phyloP scores from a whole-genome alignment of 176 grass and related monocot genomes.

The Eremochloa ophiuroides region DNA sequence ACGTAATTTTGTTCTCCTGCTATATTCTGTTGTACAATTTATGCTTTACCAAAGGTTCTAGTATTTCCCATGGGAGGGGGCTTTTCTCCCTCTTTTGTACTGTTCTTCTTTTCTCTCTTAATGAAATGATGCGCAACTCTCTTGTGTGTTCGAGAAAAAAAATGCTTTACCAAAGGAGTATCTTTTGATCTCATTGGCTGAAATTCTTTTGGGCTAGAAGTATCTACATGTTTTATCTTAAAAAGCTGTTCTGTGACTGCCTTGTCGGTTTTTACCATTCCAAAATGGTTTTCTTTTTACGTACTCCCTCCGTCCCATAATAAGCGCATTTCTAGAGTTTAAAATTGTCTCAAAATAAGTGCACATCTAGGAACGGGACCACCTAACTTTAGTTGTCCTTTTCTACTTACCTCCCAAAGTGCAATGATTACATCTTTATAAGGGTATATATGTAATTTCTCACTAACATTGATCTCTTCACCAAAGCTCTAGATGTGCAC shows the following conservation, averaged over 20 bases:
- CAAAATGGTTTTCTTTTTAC: not conserved
- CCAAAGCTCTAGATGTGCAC: no score
- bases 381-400: no score
- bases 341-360: no score
- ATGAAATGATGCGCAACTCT: not conserved
- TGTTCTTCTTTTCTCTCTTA: not conserved
- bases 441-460: no score
- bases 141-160: not conserved
- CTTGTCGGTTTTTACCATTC: not conserved
- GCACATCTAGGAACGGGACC: no score
- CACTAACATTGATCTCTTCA: no score
- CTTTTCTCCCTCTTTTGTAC: not conserved
- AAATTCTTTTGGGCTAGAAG: not conserved
- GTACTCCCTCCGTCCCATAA: no score
- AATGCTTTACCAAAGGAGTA: not conserved
- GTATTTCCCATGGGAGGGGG: not conserved
- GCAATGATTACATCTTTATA: no score
- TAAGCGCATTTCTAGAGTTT: no score
- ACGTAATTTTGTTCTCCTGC: constrained; percentile 16
- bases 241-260: not conserved
- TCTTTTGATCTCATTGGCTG: not conserved
- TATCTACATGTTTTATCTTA: not conserved
- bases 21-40: constrained; percentile 20
- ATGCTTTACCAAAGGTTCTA: not conserved
- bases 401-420: no score